Conservation (phyloP, 2,329 filamentous ascomycete species). For the Colletotrichum limetticola region DNA sequence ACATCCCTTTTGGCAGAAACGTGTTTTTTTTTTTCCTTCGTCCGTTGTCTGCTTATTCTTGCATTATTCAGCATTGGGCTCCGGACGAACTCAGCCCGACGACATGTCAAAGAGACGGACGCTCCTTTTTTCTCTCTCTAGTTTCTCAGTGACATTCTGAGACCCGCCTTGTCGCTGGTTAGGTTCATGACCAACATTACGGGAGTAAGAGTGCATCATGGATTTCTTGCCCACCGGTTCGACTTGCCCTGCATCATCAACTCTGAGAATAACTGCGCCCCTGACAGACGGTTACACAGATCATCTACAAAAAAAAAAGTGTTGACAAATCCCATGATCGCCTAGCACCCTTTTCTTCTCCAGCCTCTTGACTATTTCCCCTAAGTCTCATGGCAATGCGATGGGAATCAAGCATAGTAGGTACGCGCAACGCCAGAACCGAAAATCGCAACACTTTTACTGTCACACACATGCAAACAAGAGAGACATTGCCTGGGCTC, state of each 20-base stretch:
- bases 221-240: background rate
- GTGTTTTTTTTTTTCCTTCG: too few relatives aligned
- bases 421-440: background rate
- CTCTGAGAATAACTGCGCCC: background rate
- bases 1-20: too few relatives aligned
- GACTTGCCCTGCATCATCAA: background rate
- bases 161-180: background rate
- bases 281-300: background rate
- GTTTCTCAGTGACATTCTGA: background rate
- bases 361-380: background rate
- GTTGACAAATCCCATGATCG: background rate
- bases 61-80: slow-evolving; percentile 1
- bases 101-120: background rate
- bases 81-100: background rate
- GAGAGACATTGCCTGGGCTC: background rate
- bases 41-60: background rate
- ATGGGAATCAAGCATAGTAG: background rate
- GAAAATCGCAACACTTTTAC: background rate
- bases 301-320: background rate
- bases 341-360: background rate
- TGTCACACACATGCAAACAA: background rate
- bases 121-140: background rate
- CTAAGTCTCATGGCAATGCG: background rate
- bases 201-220: background rate
- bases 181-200: background rate